Evolutionary conservation across 2,329 filamentous ascomycete genomes (phyloP), one percentile per base, ranked within the genome.

Genomic region (Trichoderma atrobrunneum): DNA sequence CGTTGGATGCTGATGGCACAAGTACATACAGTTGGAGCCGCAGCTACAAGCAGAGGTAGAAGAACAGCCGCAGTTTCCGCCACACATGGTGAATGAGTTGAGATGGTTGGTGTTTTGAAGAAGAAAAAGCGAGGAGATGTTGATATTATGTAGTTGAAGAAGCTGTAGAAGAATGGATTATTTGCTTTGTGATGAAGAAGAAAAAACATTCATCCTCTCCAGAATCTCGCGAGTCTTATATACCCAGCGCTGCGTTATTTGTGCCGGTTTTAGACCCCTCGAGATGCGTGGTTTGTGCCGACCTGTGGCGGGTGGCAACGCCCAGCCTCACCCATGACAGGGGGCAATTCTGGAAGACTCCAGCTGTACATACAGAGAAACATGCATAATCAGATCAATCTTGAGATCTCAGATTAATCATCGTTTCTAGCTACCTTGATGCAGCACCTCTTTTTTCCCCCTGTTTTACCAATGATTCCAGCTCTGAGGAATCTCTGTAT

Each of bases 61-160:
- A 74, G 79, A 80, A 77, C 80, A 81, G 74, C 79, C 80, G 74
- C 80, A 81, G 77, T 81, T 74, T 74, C 77, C 79, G 79, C 79
- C 75, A 12, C 4, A 21, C 80, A 82, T 82, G 76, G 74, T 80
- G 77, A 43, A 78, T 76, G 36, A 30, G 74, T 54, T 3, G 69
- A 72, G 76, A 30, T 16, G 8, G 67, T 56, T 34, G 14, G 51
- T 18, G 63, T 65, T 26, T 54, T 51, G 16, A n/a, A n/a, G 16
- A 10, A 51, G 5, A 54, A 54, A 48, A 43, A 24, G 7, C 32
- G 71, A n/a, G 21, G 24, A 43, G 18, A 24, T 26, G 30, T 32
- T 36, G n/a, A 3, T 36, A 18, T 48, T 14, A 34, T 36, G 54
- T 36, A 18, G 21, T 34, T 11, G 7, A 67, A 16, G n/a, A 10